Conservation (phyloP, 83 land plant species). For the Picea engelmannii region DNA sequence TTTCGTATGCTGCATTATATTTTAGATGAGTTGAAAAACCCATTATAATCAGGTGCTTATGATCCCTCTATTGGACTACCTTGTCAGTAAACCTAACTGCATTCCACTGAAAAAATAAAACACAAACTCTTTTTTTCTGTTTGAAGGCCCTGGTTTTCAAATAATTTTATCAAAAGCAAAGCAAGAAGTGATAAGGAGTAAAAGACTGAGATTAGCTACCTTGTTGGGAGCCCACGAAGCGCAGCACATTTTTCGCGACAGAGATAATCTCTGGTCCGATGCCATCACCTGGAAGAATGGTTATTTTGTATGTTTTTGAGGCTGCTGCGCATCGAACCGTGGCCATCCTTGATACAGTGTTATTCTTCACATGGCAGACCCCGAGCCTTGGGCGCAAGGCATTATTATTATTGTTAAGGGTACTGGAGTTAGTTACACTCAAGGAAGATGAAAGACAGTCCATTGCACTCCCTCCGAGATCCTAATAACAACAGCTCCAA, state of each 20-base stretch:
- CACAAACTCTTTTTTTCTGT: not conserved
- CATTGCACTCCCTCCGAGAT: not conserved
- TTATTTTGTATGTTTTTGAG: constrained; percentile 53
- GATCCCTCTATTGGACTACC: not conserved
- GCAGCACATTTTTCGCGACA: constrained; percentile 80
- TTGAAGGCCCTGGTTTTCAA: not conserved
- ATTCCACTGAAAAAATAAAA: too few relatives aligned
- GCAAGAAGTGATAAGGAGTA: too few relatives aligned
- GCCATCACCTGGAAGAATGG: constrained; percentile 96
- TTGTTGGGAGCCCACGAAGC: constrained; percentile 67
- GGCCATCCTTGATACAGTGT: not conserved
- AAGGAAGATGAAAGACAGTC: constrained; percentile 11
- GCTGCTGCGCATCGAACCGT: constrained; percentile 43
- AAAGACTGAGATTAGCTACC: constrained; percentile 29
- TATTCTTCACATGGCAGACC: not conserved
- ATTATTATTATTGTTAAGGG: not conserved
- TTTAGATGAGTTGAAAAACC: not conserved
- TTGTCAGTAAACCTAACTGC: too few relatives aligned
- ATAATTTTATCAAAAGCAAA: not conserved
- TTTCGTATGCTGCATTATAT: too few relatives aligned
- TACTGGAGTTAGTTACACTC: not conserved
- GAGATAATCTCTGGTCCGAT: constrained; percentile 94
- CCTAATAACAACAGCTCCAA: too few relatives aligned
- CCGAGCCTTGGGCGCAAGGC: not conserved
- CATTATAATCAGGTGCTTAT: not conserved